Evolutionary conservation across 176 grass and related monocot species (phyloP).

Genomic region (Coix lacrymajobi): DNA sequence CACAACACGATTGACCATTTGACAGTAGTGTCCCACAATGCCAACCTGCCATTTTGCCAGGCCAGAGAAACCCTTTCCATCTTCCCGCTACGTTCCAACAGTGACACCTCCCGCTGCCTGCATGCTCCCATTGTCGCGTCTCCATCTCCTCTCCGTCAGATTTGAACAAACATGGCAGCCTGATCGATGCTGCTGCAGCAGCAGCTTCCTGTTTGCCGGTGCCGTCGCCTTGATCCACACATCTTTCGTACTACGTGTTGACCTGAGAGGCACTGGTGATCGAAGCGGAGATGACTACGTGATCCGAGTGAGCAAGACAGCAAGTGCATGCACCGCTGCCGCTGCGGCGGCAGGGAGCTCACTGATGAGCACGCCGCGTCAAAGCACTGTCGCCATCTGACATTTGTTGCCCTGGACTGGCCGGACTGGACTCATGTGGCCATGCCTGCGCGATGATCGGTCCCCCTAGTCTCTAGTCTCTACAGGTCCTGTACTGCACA

Average conservation of each 20-base stretch:
- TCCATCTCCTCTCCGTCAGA: neutral
- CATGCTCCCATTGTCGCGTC: neutral
- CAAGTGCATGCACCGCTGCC: conserved; percentile 8
- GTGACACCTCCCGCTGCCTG: neutral
- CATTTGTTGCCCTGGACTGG: neutral
- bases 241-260: neutral
- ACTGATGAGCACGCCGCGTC: neutral
- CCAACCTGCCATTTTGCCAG: neutral
- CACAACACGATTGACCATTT: neutral
- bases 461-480: neutral
- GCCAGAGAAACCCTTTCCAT: neutral
- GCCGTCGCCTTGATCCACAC: neutral
- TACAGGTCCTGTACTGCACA: too few relatives aligned
- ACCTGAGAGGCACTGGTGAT: conserved; percentile 1
- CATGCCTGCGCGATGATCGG: neutral
- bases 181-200: neutral
- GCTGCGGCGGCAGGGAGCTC: neutral
- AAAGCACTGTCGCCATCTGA: conserved; percentile 8
- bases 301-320: neutral
- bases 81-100: neutral
- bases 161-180: neutral
- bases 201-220: conserved; percentile 17
- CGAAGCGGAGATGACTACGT: neutral
- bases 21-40: neutral
- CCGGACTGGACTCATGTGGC: neutral